These are phyloP conservation scores for Grosmannia clavigera DNA, from an alignment of 2,329 filamentous ascomycete genomes.

Conservation along the genomic window DNA sequence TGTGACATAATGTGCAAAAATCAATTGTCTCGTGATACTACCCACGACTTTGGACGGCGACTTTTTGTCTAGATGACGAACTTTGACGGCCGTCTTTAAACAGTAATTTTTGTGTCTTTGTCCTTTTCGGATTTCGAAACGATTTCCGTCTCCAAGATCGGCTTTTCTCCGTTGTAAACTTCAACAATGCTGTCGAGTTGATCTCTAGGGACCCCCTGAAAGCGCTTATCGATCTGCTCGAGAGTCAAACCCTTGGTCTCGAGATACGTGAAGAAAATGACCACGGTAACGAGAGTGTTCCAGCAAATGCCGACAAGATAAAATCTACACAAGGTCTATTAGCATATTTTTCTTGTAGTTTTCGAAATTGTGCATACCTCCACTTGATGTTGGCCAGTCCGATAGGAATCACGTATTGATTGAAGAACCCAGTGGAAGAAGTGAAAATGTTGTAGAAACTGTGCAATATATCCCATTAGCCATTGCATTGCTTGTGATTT, in stretches of 20 bases:
- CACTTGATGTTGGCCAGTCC: constrained; percentile 3
- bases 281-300: neutral
- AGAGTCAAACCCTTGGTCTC: constrained; percentile 5
- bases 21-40: too few relatives aligned
- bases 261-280: constrained; percentile 2
- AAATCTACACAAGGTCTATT: neutral
- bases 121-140: too few relatives aligned
- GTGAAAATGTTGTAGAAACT: constrained; percentile 6
- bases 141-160: neutral
- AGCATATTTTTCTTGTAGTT: too few relatives aligned
- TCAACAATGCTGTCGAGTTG: neutral
- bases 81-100: too few relatives aligned
- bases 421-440: constrained; percentile 1
- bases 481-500: neutral
- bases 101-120: too few relatives aligned
- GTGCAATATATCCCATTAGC: neutral
- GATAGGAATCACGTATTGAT: constrained; percentile 5
- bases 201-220: constrained; percentile 1
- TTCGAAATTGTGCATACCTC: neutral
- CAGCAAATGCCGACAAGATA: constrained; percentile 5
- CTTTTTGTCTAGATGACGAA: too few relatives aligned
- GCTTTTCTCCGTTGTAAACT: constrained; percentile 1
- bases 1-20: too few relatives aligned
- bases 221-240: constrained; percentile 4
- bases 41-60: too few relatives aligned